phyloP scores from a whole-genome alignment of 257 asterid genomes.

The Solanum sejunctum region DNA sequence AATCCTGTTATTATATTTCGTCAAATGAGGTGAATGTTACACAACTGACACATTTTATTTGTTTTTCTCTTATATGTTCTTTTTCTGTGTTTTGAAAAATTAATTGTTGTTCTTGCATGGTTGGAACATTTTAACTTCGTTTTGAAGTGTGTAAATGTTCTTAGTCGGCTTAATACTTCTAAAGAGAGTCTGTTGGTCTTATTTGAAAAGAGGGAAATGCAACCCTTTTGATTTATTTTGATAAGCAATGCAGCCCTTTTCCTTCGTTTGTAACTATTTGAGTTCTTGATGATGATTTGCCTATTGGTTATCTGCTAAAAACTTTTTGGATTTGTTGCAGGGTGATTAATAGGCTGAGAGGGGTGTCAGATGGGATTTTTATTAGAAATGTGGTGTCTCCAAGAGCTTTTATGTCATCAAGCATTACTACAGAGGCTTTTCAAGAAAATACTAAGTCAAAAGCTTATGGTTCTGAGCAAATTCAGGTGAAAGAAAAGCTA shows the following conservation, averaged over 20 bases:
- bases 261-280: background rate
- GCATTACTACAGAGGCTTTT: constrained; percentile 46
- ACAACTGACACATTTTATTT: background rate
- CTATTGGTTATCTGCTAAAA: background rate
- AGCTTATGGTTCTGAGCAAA: constrained; percentile 92
- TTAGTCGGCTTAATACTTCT: background rate
- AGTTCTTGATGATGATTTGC: background rate
- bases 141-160: background rate
- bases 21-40: background rate
- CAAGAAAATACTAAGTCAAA: constrained; percentile 35
- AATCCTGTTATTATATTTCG: background rate
- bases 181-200: background rate
- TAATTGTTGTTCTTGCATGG: background rate
- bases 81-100: background rate
- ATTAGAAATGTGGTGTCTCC: constrained; percentile 34
- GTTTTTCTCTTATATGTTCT: background rate
- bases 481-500: constrained; percentile 49
- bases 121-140: background rate
- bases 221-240: background rate
- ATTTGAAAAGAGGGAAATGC: background rate
- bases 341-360: constrained; percentile 33
- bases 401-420: constrained; percentile 74
- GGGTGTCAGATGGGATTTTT: constrained; percentile 19
- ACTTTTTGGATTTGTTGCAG: constrained; percentile 21
- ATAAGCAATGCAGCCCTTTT: background rate